Evolutionary conservation across 805 yeast species (phyloP), one percentile per base, ranked within the genome.

Genomic region (Metschnikowia cerradonensis): DNA sequence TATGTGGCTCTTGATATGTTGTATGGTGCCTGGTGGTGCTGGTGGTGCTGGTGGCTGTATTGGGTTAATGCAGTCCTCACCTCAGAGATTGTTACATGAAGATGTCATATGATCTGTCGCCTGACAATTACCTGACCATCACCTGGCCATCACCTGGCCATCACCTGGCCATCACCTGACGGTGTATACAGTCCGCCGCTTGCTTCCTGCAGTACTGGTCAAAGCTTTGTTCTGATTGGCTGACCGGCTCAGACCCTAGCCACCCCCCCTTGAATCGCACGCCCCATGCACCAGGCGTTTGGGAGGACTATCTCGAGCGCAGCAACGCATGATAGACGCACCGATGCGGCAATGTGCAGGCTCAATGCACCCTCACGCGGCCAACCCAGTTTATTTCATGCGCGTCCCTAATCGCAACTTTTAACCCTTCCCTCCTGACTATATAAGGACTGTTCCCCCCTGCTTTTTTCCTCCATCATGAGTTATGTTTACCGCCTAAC

Each of bases 401-500:
- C 47, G 47, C 47, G 47, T 44, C 37, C 47, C 47, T 36, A 44
- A 44, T 19, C 19, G 45, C 45, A 42, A 42, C 34, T n/a, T 22
- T 42, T 22, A 33, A 42, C 45, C 45, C 45, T 23, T 42, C 22
- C 20, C 41, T 14, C 22, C 41, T 6, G 19, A 41, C 14, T 37
- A 42, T 42, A 42, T 22, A 42, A 33, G 38, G 45, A 20, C 38
- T 22, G 14, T 10, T 23, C 3, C 6, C 15, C 26, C 45, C 31
- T 33, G 15, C 34, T 42, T 32, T 20, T 10, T 22, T n/a, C 32
- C 32, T 7, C 32, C 13, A 39, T 26, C 41, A 53, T 53, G 56
- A 49, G 48, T 11, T 53, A 47, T 35, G 43, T 15, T 22, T 53
- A 48, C 19, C 46, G 42, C 38, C 46, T 53, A 37, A 36, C 50